Base-by-base conservation (phyloP, 2,329 filamentous ascomycete species). In the Sphaerostilbella broomeana region DNA sequence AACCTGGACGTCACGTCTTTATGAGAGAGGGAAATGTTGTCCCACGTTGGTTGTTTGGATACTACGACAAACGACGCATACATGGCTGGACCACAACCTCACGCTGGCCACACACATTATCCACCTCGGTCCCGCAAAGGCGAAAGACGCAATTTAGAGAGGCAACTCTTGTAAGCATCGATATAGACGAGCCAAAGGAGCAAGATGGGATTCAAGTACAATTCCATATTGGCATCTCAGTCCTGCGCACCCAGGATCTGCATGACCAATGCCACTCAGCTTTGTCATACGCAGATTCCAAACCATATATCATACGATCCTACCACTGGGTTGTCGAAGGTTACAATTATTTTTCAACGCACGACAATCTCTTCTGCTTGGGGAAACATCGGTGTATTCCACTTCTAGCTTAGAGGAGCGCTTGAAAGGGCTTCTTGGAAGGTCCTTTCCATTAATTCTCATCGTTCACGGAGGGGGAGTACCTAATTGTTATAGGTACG, bases 201-300 rank as follows among this genome's bases (percentile, higher is more conserved):
- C 37, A 36, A 31, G 22, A 40, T 8, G 27, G 26, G 13, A 28
- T 44, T 7, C 32, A 31, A 12, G 26, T 41, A 18, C 27, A 40
- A 33, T 37, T 41, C 32, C 38, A 40, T 32, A 44, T 41, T 26
- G 32, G 38, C 19, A 44, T 44, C 27, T 44, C 42, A 21, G 29
- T 41, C 26, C 17, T 44, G 11, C 37, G 27, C n/a, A 44, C 42
- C 20, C 21, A 18, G 31, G n/a, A 44, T 16, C 32, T 36, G 27
- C 42, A 44, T 21, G 15, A 27, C n/a, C 30, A 35, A 17, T 44
- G 31, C 20, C 36, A 32, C 26, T 17, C 11, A 11, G 4, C 35
- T 17, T 22, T 21, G 2, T 11, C 18, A 7, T n/a, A n/a, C n/a
- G n/a, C n/a, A n/a, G n/a, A n/a, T n/a, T n/a, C n/a, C n/a, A n/a